phyloP scores from a whole-genome alignment of 768 basidiomycete species.

The Polyporus arcularius region DNA sequence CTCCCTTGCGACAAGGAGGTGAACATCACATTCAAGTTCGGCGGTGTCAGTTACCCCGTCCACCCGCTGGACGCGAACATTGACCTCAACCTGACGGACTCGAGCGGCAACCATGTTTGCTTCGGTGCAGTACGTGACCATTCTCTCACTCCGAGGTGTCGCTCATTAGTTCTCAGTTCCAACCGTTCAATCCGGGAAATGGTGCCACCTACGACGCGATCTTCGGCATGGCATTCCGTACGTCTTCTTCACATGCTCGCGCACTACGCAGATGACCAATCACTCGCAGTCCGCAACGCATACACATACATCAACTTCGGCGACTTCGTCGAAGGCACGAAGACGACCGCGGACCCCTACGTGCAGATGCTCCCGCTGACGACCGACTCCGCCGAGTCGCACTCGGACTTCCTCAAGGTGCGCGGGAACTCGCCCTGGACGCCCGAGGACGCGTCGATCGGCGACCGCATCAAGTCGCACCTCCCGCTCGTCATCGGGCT shows the following conservation, averaged over 20 bases:
- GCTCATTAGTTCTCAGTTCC: conserved; percentile 49
- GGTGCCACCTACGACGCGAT: conserved; percentile 62
- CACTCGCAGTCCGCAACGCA: conserved; percentile 57
- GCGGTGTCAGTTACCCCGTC: conserved; percentile 55
- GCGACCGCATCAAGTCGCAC: conserved; percentile 61
- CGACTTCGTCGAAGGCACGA: conserved; percentile 61
- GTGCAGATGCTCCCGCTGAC: conserved; percentile 56
- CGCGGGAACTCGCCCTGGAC: conserved; percentile 60
- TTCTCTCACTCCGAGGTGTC: background rate
- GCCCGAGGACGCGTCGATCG: conserved; percentile 54
- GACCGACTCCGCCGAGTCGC: conserved; percentile 52
- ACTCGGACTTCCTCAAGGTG: conserved; percentile 65
- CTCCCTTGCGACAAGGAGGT: conserved; percentile 65
- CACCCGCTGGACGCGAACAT: conserved; percentile 63
- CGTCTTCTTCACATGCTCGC: conserved; percentile 25
- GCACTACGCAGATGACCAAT: background rate
- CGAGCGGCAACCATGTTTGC: conserved; percentile 33
- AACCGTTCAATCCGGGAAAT: conserved; percentile 57
- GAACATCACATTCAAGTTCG: conserved; percentile 66
- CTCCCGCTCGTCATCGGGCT: conserved; percentile 72
- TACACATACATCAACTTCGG: conserved; percentile 59
- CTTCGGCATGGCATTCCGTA: conserved; percentile 73
- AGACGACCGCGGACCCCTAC: conserved; percentile 40
- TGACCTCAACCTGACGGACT: conserved; percentile 28
- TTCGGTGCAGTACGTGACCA: conserved; percentile 43